These are phyloP conservation scores for Hebeloma cylindrosporum DNA, from an alignment of 768 basidiomycete genomes.

Conservation along the genomic window DNA sequence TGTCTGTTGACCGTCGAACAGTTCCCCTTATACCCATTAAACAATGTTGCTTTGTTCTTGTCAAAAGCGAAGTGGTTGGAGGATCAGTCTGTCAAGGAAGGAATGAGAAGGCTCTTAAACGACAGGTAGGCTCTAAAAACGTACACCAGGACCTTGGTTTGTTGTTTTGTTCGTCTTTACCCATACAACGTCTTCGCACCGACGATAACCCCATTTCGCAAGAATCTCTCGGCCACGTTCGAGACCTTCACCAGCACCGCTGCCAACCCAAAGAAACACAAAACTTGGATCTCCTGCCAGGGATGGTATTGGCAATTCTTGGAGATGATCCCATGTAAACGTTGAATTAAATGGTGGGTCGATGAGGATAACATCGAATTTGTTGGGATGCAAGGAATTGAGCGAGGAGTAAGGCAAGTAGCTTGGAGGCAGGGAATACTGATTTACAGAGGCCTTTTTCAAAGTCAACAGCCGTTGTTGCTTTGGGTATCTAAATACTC, in stretches of 20 bases:
- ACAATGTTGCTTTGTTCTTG: slow-evolving; percentile 93
- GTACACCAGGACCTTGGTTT: slow-evolving; percentile 74
- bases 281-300: slow-evolving; percentile 92
- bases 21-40: slow-evolving; percentile 97
- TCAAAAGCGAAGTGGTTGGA: slow-evolving; percentile 82
- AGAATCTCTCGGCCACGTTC: slow-evolving; percentile 90
- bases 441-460: slow-evolving; percentile 77
- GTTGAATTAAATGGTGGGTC: slow-evolving; percentile 88
- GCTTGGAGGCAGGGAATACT: slow-evolving; percentile 67
- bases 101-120: too few species aligned
- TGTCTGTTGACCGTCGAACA: slow-evolving; percentile 90
- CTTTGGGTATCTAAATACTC: slow-evolving; percentile 79
- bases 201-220: slow-evolving; percentile 89
- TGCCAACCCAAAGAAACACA: slow-evolving; percentile 95
- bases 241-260: slow-evolving; percentile 84
- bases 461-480: slow-evolving; percentile 81
- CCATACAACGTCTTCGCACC: slow-evolving; percentile 99
- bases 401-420: slow-evolving; percentile 67
- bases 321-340: slow-evolving; percentile 83
- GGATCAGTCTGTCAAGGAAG: slow-evolving; percentile 63
- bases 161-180: slow-evolving; percentile 83
- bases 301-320: slow-evolving; percentile 76
- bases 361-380: slow-evolving; percentile 91
- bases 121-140: too few species aligned
- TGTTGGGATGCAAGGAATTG: slow-evolving; percentile 54